Conservation (phyloP, 495 filamentous ascomycete genomes). For the Hypoxylon perforatum region DNA sequence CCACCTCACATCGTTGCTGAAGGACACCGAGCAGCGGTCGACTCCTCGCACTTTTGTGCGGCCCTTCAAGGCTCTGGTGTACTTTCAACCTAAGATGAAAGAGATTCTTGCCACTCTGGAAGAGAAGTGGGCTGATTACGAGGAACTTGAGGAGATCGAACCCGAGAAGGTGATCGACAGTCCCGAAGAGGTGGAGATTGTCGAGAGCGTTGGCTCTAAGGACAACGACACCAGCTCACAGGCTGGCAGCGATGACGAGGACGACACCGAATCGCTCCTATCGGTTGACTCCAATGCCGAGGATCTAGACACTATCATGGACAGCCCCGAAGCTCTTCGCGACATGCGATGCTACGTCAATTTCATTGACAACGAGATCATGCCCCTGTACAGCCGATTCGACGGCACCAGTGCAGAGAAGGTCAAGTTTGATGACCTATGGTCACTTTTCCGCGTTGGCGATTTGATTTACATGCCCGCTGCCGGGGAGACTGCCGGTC, state of each 20-base stretch:
- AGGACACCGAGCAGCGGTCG: conserved; percentile 34
- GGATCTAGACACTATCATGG: conserved; percentile 43
- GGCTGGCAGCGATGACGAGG: conserved; percentile 21
- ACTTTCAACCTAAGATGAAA: conserved; percentile 52
- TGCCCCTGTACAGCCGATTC: conserved; percentile 44
- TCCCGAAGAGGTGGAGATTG: conserved; percentile 36
- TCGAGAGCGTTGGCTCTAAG: conserved; percentile 32
- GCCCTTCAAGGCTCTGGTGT: conserved; percentile 54
- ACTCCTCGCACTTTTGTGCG: conserved; percentile 50
- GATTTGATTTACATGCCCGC: conserved; percentile 48
- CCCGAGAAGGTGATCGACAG: conserved; percentile 22
- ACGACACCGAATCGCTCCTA: conserved; percentile 35
- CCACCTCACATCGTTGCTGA: conserved; percentile 42
- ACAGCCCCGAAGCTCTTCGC: conserved; percentile 46
- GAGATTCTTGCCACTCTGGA: conserved; percentile 49
- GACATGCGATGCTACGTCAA: conserved; percentile 51
- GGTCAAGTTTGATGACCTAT: conserved; percentile 51
- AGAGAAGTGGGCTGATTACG: conserved; percentile 49
- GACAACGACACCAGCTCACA: conserved; percentile 23
- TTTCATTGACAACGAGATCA: conserved; percentile 50
- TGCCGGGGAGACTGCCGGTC: conserved; percentile 34
- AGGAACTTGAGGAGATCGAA: conserved; percentile 40
- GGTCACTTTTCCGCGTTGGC: conserved; percentile 52
- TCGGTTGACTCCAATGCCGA: conserved; percentile 45
- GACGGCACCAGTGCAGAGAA: conserved; percentile 33